A percentile compares a stretch with the other conserved stretches of the same genome.
Conservation (phyloP, 129 eudicot species). For the Cynara cardunculus region DNA sequence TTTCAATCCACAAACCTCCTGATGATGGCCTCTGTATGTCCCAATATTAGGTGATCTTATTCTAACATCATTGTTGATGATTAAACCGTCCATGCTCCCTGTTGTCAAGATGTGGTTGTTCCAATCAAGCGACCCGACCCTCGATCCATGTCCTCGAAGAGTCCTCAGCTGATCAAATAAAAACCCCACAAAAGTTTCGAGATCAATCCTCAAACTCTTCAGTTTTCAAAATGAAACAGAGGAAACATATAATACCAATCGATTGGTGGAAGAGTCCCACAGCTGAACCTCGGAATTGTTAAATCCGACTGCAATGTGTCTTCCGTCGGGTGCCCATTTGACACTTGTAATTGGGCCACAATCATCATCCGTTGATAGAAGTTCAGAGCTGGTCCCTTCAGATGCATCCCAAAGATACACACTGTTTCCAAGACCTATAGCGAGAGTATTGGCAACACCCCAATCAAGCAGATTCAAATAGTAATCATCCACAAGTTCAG, state of each 20-base stretch:
- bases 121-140: conserved; percentile 71
- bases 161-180: conserved; percentile 46
- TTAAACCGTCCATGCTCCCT: conserved; percentile 51
- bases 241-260: conserved; percentile 32
- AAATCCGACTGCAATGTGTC: conserved; percentile 54
- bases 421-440: conserved; percentile 47
- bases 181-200: not conserved
- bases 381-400: conserved; percentile 41
- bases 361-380: conserved; percentile 41
- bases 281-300: conserved; percentile 51
- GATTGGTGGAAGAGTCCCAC: conserved; percentile 48
- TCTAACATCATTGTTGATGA: conserved; percentile 61
- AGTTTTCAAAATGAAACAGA: not conserved
- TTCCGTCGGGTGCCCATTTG: conserved; percentile 63
- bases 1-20: conserved; percentile 73
- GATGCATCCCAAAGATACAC: conserved; percentile 64
- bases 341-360: conserved; percentile 63
- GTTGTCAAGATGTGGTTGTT: conserved; percentile 56
- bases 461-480: conserved; percentile 66
- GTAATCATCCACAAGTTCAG: conserved; percentile 55
- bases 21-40: conserved; percentile 53
- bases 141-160: conserved; percentile 32
- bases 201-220: not conserved
- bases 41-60: conserved; percentile 32
- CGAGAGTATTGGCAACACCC: conserved; percentile 50